Base-by-base conservation (phyloP, 2,329 filamentous ascomycete species). In the Colletotrichum paranaense region DNA sequence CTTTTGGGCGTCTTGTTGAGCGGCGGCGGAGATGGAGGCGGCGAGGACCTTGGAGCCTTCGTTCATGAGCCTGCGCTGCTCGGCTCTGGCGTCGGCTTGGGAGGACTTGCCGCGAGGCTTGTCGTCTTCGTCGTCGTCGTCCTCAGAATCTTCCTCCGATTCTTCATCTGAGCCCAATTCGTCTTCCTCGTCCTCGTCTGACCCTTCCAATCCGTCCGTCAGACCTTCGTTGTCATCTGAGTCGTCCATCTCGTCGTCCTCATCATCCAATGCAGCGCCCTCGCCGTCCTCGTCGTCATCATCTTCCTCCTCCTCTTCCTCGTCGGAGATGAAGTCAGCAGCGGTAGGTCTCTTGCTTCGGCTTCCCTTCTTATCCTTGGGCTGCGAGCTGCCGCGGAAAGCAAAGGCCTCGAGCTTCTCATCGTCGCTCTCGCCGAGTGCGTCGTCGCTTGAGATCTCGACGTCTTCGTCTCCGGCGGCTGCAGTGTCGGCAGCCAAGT, bases 391-490 rank as follows among this genome's bases (percentile, higher is more conserved):
- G 26, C 89, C 90, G 38, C 88, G 84, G 75, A 92, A 92, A 0
- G 84, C 90, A 80, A 94, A 98, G 1, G 90, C 91, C 76, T 93
- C 91, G 78, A 98, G 95, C 64, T 89, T 89, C 81, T 97, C 95
- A 76, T 94, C 92, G 78, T 98, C 96, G 76, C 94, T 97, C 67
- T 93, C 92, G 3, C 92, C 94, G 79, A 98, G 92, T 0, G 95
- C 96, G 46, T 89, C 83, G 69, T 92, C 90, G 78, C 90, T 92
- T 62, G 89, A 87, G 70, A 92, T 92, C 76, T 92, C 90, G 32
- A 81, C 83, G 72, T 91, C 91, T 56, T 89, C 88, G 69, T 85
- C 84, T n/a, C 85, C 85, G 59, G 80, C 78, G 4, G 67, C 65
- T 2, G 81, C 82, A 4, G 87, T 84, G 65, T 91, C 89, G 53